Evolutionary conservation across 352 stramenopile species (phyloP), one percentile per base, ranked within the genome.

Genomic region (Stephanocyclus meneghinianus): DNA sequence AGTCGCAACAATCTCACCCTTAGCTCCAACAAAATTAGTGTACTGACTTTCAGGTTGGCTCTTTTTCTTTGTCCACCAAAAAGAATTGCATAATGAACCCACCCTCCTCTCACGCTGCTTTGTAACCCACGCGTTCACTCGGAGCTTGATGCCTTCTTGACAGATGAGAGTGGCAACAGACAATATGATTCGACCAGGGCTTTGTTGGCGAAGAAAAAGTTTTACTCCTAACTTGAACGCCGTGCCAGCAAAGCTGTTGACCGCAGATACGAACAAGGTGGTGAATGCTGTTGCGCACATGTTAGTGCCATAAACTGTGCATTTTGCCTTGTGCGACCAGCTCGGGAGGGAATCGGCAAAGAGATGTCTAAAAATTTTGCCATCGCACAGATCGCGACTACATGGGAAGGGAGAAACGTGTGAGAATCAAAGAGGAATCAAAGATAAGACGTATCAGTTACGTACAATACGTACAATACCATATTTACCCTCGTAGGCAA

Each of bases 81-180:
- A 18, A 44, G 53, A 44, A 16, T 42, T 62, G 21, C 5, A 15
- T 18, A 62, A 40, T 9, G 61, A 30, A 37, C 26, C 37, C 21
- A 21, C 40, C 15, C 26, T 67, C 21, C 53, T 53, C 29, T 42
- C 73, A 13, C 53, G 50, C 16, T 62, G 18, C 11, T 57, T 71
- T 10, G 50, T 55, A 30, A 73, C 67, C 71, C 71, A 79, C 13
- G 62, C 48, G 21, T 67, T 60, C 2, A 76, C 29, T 30, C 35
- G 53, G 1, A 76, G 29, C 35, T 68, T 76, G 26, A 71, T 55
- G 8, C 69, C 69, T 76, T 73, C 50, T 50, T 56, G 44, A 26
- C 56, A 51, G 16, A 73, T 61, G 15, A 47, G 15, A 2, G 65
- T 73, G 11, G 50, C 65, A 26, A 45, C 48, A 53, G 50, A 50